These are phyloP conservation scores for Monosporozyma servazzii DNA, from an alignment of 805 yeast species.

Conservation along the genomic window DNA sequence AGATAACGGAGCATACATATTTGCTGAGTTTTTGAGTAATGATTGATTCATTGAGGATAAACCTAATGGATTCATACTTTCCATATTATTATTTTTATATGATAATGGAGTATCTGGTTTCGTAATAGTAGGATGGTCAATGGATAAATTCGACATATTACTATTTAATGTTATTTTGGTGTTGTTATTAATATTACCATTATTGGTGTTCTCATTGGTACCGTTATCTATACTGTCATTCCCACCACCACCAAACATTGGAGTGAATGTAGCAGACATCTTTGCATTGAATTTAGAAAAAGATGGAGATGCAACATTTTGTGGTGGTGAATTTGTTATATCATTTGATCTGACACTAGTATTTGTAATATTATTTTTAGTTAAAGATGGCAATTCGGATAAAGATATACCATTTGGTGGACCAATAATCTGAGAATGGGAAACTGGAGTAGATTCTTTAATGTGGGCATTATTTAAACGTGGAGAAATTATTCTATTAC, in stretches of 20 bases:
- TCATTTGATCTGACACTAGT: neutral
- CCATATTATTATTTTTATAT: neutral
- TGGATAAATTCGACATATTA: neutral
- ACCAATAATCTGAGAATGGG: neutral
- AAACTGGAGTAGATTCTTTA: neutral
- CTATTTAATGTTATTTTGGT: neutral
- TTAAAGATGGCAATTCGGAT: conserved; percentile 1
- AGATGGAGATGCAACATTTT: conserved; percentile 8
- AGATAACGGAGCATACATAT: neutral
- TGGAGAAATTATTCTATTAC: neutral
- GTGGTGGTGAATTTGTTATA: neutral
- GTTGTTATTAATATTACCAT: neutral
- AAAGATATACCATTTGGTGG: conserved; percentile 1
- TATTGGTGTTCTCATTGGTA: neutral
- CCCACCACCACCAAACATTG: conserved; percentile 20
- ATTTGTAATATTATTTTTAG: neutral
- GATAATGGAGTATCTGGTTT: neutral
- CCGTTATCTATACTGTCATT: conserved; percentile 3
- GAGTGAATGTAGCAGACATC: conserved; percentile 35
- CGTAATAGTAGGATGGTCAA: neutral
- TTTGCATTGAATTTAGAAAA: conserved; percentile 42
- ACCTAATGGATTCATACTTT: neutral
- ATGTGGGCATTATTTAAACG: neutral
- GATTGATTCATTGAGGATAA: neutral
- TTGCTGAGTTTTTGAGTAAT: neutral